Base-by-base conservation (phyloP, 352 stramenopile genomes). In the Globisporangium perplexum region DNA sequence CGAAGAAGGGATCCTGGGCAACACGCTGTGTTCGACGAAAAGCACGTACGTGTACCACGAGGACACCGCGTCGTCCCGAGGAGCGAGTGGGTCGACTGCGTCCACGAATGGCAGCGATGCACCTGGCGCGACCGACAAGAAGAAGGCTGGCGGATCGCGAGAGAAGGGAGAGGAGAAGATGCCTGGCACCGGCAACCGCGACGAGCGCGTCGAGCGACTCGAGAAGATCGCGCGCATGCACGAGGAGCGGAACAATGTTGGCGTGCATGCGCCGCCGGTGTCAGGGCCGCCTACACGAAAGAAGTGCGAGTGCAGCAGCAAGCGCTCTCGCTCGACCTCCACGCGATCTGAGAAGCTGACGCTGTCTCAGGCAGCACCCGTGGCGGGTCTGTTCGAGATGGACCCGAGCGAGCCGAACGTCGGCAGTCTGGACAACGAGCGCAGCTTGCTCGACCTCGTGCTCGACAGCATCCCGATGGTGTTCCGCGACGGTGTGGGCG, bases 381-480 rank as follows among this genome's bases (percentile, higher is more conserved):
- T 95, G 12, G 83, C 83, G 54, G 72, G 83, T 6, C 65, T 95
- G 2, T 93, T 95, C 41, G 75, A 90, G 12, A 90, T 95, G 75
- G 72, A 77, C 18, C 71, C 75, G 18, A 73, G 73, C 6, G 79
- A 92, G 46, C 55, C 70, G 2, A 92, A 92, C 53, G 68, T 93
- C 26, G 84, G 84, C 17, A 88, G 66, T 41, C 67, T 95, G 50
- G 83, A 95, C 44, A 76, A 84, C 49, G 84, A 95, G 53, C 64
- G 78, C 10, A 89, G 76, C 26, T 50, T 95, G 17, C 60, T 95
- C 26, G 84, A 95, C 41, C 60, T 95, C 3, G 71, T 95, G 15
- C 59, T 95, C 30, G 84, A 95, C 54, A 89, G 78, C 41, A 88
- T 95, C 43, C 84, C 84, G 8, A 93, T 93, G 77, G 71, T 93